Conservation (phyloP, 2,329 filamentous ascomycete genomes). For the Sarocladium oryzae region DNA sequence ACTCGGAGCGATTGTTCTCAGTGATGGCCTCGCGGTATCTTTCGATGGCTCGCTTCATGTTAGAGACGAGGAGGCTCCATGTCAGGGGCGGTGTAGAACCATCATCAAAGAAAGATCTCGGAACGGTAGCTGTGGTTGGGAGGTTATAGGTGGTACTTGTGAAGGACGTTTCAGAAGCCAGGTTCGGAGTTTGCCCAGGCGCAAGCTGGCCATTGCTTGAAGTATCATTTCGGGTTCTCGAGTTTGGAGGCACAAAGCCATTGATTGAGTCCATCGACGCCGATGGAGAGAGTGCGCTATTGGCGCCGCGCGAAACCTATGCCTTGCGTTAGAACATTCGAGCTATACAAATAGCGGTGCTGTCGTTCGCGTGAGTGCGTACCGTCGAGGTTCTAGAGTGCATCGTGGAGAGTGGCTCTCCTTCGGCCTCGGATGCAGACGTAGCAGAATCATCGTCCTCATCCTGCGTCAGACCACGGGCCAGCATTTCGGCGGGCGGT, state of each 20-base stretch:
- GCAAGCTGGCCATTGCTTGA: conserved; percentile 33
- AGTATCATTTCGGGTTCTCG: conserved; percentile 51
- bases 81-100: conserved; percentile 72
- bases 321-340: too few relatives aligned
- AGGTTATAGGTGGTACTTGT: conserved; percentile 52
- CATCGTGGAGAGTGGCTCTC: conserved; percentile 37
- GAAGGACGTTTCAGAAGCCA: conserved; percentile 56
- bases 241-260: conserved; percentile 50
- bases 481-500: conserved; percentile 86
- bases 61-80: conserved; percentile 84
- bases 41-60: conserved; percentile 88
- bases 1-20: conserved; percentile 77
- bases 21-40: conserved; percentile 86
- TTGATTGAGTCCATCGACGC: conserved; percentile 90
- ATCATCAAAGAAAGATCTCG: conserved; percentile 86
- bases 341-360: too few relatives aligned
- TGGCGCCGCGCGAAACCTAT: conserved; percentile 57
- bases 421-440: conserved; percentile 82
- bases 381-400: conserved; percentile 3
- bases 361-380: too few relatives aligned
- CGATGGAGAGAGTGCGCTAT: conserved; percentile 72
- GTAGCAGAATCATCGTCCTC: conserved; percentile 83
- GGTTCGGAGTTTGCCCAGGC: conserved; percentile 41
- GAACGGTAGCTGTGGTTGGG: conserved; percentile 54
- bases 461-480: conserved; percentile 70